Conservation (phyloP, 2,329 filamentous ascomycete species). For the Aureobasidium sp. region DNA sequence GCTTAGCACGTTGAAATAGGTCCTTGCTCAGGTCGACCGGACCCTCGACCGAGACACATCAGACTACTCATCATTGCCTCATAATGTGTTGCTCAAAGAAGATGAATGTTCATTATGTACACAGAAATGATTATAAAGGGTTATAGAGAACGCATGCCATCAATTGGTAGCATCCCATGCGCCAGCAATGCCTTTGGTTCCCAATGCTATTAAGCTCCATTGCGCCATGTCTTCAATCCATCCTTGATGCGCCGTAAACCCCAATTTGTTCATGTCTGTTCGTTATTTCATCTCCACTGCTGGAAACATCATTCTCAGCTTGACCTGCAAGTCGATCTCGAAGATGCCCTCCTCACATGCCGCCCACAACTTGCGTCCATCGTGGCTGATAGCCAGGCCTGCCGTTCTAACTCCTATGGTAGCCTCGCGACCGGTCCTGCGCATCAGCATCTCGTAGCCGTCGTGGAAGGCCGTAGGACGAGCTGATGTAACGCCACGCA, state of each 20-base stretch:
- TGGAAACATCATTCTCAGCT: conserved; percentile 46
- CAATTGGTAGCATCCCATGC: not conserved
- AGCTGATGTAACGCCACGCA: not conserved
- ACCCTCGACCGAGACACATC: not conserved
- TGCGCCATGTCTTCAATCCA: not conserved
- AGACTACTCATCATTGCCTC: not conserved
- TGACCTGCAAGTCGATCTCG: conserved; percentile 59
- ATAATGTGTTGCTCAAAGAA: not conserved
- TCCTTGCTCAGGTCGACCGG: not conserved
- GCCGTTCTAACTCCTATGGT: conserved; percentile 35
- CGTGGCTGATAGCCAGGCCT: conserved; percentile 39
- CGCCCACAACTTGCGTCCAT: conserved; percentile 38
- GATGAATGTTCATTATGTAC: not conserved
- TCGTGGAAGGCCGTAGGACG: conserved; percentile 7
- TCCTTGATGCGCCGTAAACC: not conserved
- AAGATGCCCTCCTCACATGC: conserved; percentile 63
- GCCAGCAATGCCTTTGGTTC: not conserved
- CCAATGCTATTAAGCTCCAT: not conserved
- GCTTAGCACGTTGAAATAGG: not conserved
- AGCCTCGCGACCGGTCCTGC: not conserved
- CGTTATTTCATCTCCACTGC: conserved; percentile 29
- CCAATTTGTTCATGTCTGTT: not conserved
- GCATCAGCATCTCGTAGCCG: conserved; percentile 3
- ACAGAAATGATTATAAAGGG: not conserved
- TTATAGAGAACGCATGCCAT: not conserved